Evolutionary conservation across 169 alveolate genomes (phyloP).

Genomic region (Amoebophrya sp.): DNA sequence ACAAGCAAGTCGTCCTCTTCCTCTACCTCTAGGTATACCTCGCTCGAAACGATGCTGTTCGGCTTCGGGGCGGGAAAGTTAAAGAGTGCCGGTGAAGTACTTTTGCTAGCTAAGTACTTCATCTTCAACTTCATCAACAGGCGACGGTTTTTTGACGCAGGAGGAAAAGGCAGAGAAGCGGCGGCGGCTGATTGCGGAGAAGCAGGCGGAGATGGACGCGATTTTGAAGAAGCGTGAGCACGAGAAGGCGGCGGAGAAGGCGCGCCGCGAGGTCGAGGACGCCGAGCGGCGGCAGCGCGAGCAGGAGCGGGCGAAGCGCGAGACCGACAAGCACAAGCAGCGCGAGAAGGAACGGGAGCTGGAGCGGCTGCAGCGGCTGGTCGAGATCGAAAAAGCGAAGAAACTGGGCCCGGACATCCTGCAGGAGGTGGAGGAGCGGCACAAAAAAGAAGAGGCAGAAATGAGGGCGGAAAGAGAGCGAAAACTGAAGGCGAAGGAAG

Average conservation of each 20-base stretch:
- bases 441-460: background rate
- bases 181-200: background rate
- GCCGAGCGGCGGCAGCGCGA: background rate
- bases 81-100: too few species aligned
- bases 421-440: background rate
- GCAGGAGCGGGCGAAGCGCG: background rate
- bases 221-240: background rate
- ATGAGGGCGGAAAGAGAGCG: background rate
- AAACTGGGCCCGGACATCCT: background rate
- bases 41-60: too few species aligned
- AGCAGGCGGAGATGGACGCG: background rate
- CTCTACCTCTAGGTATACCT: too few species aligned
- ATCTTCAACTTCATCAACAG: background rate
- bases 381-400: background rate
- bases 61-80: too few species aligned
- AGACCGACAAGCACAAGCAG: background rate
- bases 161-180: background rate
- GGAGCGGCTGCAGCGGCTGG: background rate
- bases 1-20: too few species aligned
- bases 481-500: background rate
- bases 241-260: background rate
- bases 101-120: too few species aligned
- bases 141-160: background rate
- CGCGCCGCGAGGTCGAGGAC: background rate
- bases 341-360: background rate